Evolutionary conservation across 2,329 filamentous ascomycete genomes (phyloP), one percentile per base, ranked within the genome.

Genomic region (Verticillium klebahnii): DNA sequence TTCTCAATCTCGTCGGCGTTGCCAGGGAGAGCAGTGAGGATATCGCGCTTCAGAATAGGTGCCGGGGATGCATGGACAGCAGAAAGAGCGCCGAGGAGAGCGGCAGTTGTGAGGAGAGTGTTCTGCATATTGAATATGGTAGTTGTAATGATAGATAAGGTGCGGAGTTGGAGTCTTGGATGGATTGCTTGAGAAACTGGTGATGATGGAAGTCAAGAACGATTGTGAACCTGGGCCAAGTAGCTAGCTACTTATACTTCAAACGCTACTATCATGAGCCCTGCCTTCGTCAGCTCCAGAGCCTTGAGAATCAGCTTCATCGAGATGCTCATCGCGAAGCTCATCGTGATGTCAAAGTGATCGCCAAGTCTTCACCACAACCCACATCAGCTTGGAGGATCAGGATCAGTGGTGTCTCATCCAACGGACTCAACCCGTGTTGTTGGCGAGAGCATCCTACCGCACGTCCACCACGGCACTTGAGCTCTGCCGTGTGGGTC

Each of bases 1-100:
- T 72, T 67, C 61, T 77, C 75, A 32, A 67, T 60, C 12, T 70
- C 70, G 5, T 71, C 69, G 5, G 75, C 75, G n/a, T 64, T 63
- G 32, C 71, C 65, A 0, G 72, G 73, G 1, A 78, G 68, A 8
- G 74, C 69, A 1, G 67, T 64, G 54, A 72, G 63, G 36, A 72
- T 66, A 32, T 72, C 68, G 56, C 69, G 63, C 62, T 68, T 70
- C 62, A 39, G 3, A n/a, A 57, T 19, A 19, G 45, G 45, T 6
- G 63, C 61, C 1, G 67, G 67, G 12, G 63, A 63, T 29, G 66
- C 67, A 29, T 63, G 58, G 36, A 66, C 60, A 17, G 67, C 63
- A 6, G 65, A 57, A 36, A 70, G 55, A 9, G 61, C 67, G 52
- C 67, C 58, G 2, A 69, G 61, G 8, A 69, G 54, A 19, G 45